Conservation (phyloP, 495 filamentous ascomycete species). For the Podospora anserina region DNA sequence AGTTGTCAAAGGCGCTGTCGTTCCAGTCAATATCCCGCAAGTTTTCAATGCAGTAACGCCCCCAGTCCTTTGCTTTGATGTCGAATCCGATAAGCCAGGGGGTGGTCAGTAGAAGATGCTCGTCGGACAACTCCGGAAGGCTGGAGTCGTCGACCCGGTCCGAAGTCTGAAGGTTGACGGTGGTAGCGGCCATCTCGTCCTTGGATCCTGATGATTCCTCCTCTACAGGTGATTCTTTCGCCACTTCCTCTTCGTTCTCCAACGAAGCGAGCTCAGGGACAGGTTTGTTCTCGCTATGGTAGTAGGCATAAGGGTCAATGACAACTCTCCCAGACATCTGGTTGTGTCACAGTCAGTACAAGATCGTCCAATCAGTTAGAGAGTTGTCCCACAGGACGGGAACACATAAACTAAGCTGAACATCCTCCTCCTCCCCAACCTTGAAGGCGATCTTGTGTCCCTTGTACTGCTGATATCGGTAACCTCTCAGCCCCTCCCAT, state of each 20-base stretch:
- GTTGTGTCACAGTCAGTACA: neutral
- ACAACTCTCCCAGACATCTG: neutral
- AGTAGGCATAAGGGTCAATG: neutral
- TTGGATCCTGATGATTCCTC: neutral
- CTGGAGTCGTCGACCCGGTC: neutral
- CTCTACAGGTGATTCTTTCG: neutral
- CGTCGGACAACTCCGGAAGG: slow-evolving; percentile 30
- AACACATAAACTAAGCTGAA: neutral
- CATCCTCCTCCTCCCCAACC: slow-evolving; percentile 3
- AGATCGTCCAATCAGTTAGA: neutral
- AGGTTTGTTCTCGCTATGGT: neutral
- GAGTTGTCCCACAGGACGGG: no score
- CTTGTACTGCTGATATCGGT: slow-evolving; percentile 54
- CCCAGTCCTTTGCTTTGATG: slow-evolving; percentile 37
- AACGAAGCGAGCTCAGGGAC: neutral
- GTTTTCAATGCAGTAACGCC: slow-evolving; percentile 17
- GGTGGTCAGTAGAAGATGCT: slow-evolving; percentile 33
- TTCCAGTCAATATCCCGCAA: slow-evolving; percentile 45
- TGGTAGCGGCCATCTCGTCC: neutral
- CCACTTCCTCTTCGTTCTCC: neutral
- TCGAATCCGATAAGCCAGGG: slow-evolving; percentile 39
- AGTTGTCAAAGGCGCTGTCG: slow-evolving; percentile 47
- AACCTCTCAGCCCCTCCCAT: slow-evolving; percentile 52
- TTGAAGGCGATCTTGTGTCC: slow-evolving; percentile 31
- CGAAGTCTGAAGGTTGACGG: neutral